A percentile compares a stretch with the other conserved stretches of the same genome.
Evolutionary conservation across 2,329 filamentous ascomycete genomes (phyloP).

Genomic region (Herpotrichia juniperi): DNA sequence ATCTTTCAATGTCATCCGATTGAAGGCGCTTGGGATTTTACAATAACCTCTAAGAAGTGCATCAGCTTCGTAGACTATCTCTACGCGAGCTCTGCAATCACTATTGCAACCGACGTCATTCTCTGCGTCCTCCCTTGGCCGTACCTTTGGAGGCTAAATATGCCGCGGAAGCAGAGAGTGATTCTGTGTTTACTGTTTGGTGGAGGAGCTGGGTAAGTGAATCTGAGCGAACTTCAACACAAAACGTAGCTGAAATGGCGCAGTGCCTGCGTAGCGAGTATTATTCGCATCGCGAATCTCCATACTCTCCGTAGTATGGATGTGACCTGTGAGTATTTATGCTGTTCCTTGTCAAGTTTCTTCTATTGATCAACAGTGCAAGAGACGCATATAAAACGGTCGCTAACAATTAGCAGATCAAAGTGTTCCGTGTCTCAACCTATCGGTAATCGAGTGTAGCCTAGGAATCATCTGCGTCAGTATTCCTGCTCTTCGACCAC

Average conservation of each 20-base stretch:
- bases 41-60: slow-evolving; percentile 16
- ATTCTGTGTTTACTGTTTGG: slow-evolving; percentile 33
- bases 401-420: slow-evolving; percentile 16
- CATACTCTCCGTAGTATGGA: slow-evolving; percentile 25
- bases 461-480: slow-evolving; percentile 36
- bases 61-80: slow-evolving; percentile 31
- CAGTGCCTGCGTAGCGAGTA: slow-evolving; percentile 31
- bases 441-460: slow-evolving; percentile 36
- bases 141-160: slow-evolving; percentile 30
- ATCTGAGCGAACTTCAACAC: not conserved
- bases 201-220: slow-evolving; percentile 30
- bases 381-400: no score
- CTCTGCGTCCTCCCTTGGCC: slow-evolving; percentile 31
- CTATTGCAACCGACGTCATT: slow-evolving; percentile 29
- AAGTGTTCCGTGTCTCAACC: slow-evolving; percentile 25
- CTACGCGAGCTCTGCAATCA: slow-evolving; percentile 32
- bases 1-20: slow-evolving; percentile 35
- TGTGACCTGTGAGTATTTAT: slow-evolving; percentile 28
- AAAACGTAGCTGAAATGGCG: slow-evolving; percentile 5
- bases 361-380: not conserved
- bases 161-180: slow-evolving; percentile 33
- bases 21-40: slow-evolving; percentile 29
- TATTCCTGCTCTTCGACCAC: slow-evolving; percentile 32
- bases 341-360: not conserved
- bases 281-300: slow-evolving; percentile 26